Evolutionary conservation across 345 rosid genomes (phyloP), one percentile per base, ranked within the genome.

Genomic region (Citrus australasica): DNA sequence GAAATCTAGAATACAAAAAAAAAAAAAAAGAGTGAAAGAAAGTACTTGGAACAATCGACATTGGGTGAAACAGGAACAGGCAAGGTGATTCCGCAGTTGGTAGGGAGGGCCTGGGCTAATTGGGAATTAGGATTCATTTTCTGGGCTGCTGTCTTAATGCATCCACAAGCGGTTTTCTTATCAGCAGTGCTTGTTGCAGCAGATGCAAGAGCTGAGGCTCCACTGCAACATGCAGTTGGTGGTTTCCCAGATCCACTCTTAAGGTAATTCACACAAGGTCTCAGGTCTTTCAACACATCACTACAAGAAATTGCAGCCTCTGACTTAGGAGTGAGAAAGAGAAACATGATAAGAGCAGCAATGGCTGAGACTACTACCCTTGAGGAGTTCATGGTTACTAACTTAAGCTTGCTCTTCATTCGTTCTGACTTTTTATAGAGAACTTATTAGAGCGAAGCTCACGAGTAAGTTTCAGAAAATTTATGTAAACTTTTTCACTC

Each of bases 11-110:
- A 3, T 25, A 38, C 3, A 6, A 59, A 60, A 38, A 24, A 30
- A 21, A n/a, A 8, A 28, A 42, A 42, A 25, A 40, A 28, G 42
- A 17, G 27, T 17, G 0, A 22, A 5, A 51, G 38, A 14, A 70
- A 48, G 38, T 11, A 85, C 85, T 75, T 80, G 78, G 87, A 82
- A 51, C 87, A 85, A 67, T 85, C 87, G 24, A 79, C 69, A n/a
- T 30, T 85, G 10, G 87, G 71, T 6, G 85, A 77, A 61, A 82
- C 68, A 9, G 82, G 25, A 70, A 66, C 70, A 4, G 87, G 79
- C 76, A 85, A 71, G 35, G 2, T 85, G 87, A 85, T 80, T 66
- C 83, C 83, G 10, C 87, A 85, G 71, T 82, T 85, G 51, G 62
- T 65, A 4, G 87, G 78, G 32, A 82, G 85, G 27, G 83, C 79